Evolutionary conservation across 306 rosid species (phyloP), one percentile per base, ranked within the genome.

Genomic region (Cyclanthera cordifolia): DNA sequence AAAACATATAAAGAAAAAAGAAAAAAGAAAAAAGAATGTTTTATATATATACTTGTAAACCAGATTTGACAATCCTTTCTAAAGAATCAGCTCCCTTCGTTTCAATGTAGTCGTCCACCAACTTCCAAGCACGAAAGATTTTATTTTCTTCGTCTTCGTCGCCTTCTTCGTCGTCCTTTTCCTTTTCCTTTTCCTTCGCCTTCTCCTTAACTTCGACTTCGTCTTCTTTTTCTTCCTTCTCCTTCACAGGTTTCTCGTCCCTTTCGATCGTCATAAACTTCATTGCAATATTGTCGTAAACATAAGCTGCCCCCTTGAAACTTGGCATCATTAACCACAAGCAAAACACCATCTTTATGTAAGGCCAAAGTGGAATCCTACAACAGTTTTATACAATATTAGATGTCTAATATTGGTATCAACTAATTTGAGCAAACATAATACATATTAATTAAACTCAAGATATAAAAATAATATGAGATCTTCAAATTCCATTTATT

Each of bases 221-320:
- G 27, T 77, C 34, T 65, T 43, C 39, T 0, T 46, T 25, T 5
- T 24, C 21, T 2, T 43, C 17, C 70, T 45, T 48, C 4, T 14
- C 51, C 54, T 46, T 8, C 65, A 11, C n/a, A 8, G 53, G 21
- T 15, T 10, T 47, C 15, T 66, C 71, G 24, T 45, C 52, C 9
- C 14, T 24, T 46, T 46, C 71, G 49, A 66, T 14, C 43, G 9
- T 3, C 30, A 90, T 74, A 56, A 81, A 92, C 72, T 80, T 75
- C 60, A 87, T 89, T 68, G 79, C 98, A 57, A 59, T 56, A 57
- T 87, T 89, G 75, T 75, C 94, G 21, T 86, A 86, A 69, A 93
- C 74, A 73, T 90, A 94, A 5, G 99, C 94, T 37, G 97, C 95
- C 37, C 97, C 97, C 66, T 88, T 94, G 86, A 90, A 94, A 72